phyloP scores from a whole-genome alignment of 352 stramenopile genomes.

The Globisporangium takayamanum region DNA sequence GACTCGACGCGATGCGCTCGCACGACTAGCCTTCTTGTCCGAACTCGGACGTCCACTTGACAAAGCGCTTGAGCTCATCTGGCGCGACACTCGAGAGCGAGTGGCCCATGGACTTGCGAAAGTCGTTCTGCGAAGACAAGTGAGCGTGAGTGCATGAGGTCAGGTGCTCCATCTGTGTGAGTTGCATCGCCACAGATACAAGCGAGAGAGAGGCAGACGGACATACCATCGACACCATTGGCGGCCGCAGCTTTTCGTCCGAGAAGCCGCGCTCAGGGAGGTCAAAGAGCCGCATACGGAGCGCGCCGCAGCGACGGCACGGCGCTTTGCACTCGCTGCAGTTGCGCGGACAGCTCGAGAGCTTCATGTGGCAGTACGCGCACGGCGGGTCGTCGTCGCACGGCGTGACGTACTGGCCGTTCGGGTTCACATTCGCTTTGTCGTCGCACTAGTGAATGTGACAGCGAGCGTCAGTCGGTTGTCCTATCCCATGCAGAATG shows the following conservation, averaged over 20 bases:
- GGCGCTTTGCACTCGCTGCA: slow-evolving; percentile 65
- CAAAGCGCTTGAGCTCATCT: slow-evolving; percentile 96
- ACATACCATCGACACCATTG: slow-evolving; percentile 83
- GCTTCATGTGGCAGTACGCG: slow-evolving; percentile 87
- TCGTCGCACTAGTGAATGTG: slow-evolving; percentile 55
- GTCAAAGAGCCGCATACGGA: slow-evolving; percentile 85
- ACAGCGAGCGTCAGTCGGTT: not conserved
- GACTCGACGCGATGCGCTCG: not conserved
- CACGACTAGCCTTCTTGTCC: slow-evolving; percentile 93
- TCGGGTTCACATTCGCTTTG: slow-evolving; percentile 48
- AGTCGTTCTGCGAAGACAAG: slow-evolving; percentile 81
- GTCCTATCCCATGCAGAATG: too few relatives aligned
- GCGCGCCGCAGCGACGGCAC: slow-evolving; percentile 60
- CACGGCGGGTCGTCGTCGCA: slow-evolving; percentile 81
- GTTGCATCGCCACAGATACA: not conserved
- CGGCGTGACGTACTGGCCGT: slow-evolving; percentile 69
- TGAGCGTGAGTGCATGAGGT: not conserved
- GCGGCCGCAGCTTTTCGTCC: slow-evolving; percentile 79
- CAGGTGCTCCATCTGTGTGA: not conserved
- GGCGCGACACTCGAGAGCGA: slow-evolving; percentile 92
- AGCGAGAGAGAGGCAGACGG: not conserved
- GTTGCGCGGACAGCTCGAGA: slow-evolving; percentile 61
- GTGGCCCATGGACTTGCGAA: slow-evolving; percentile 93
- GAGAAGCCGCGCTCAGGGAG: slow-evolving; percentile 73
- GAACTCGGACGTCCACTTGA: slow-evolving; percentile 99